phyloP scores from a whole-genome alignment of 805 yeast genomes.

The Candida ortonii region DNA sequence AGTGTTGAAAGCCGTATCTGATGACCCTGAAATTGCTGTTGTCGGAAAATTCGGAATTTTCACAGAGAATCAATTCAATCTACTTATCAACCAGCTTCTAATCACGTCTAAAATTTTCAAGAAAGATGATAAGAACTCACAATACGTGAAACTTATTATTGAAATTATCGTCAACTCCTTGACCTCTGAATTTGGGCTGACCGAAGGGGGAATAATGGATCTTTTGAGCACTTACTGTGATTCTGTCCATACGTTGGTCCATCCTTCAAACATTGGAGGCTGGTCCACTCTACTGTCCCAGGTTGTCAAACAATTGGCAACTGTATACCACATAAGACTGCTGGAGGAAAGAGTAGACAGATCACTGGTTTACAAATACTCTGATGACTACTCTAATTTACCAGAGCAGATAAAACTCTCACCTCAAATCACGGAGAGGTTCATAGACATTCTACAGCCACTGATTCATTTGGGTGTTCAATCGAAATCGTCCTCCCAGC shows the following conservation, averaged over 20 bases:
- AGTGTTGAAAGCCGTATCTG: slow-evolving; percentile 36
- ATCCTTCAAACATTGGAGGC: slow-evolving; percentile 90
- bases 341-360: slow-evolving; percentile 45
- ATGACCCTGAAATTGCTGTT: slow-evolving; percentile 29
- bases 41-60: slow-evolving; percentile 62
- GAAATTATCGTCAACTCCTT: slow-evolving; percentile 60
- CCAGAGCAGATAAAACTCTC: slow-evolving; percentile 26
- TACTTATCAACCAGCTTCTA: slow-evolving; percentile 53
- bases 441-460: slow-evolving; percentile 46
- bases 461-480: slow-evolving; percentile 70
- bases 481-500: slow-evolving; percentile 57
- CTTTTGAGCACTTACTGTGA: slow-evolving; percentile 55
- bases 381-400: slow-evolving; percentile 25
- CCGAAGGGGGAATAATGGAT: slow-evolving; percentile 46
- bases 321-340: slow-evolving; percentile 57
- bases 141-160: slow-evolving; percentile 27
- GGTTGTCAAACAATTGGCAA: slow-evolving; percentile 57
- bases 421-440: slow-evolving; percentile 17
- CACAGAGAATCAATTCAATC: slow-evolving; percentile 57
- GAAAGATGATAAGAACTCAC: slow-evolving; percentile 24
- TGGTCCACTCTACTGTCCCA: slow-evolving; percentile 76
- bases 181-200: slow-evolving; percentile 44
- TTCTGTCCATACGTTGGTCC: slow-evolving; percentile 76
- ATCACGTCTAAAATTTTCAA: slow-evolving; percentile 25
- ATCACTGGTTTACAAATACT: slow-evolving; percentile 18